These are phyloP conservation scores for Septoria petroselini DNA, from an alignment of 2,329 filamentous ascomycete species.

Conservation along the genomic window DNA sequence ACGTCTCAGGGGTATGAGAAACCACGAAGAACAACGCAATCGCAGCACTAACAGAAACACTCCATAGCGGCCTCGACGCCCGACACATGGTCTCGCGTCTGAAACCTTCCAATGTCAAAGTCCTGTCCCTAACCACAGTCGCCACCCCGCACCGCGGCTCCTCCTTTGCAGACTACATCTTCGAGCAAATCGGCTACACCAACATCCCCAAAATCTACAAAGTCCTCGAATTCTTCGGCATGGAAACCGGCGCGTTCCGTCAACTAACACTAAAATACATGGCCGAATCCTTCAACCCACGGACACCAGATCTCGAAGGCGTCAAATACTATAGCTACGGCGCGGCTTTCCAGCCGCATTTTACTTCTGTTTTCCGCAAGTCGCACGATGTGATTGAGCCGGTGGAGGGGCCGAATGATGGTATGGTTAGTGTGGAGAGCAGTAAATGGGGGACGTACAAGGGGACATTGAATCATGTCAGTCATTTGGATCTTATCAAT, in stretches of 20 bases:
- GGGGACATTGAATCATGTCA: constrained; percentile 61
- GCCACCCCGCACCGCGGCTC: constrained; percentile 61
- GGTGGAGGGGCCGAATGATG: constrained; percentile 60
- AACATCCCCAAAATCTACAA: constrained; percentile 56
- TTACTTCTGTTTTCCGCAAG: constrained; percentile 57
- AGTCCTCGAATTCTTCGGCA: constrained; percentile 52
- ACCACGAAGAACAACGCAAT: background rate
- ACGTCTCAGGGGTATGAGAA: constrained; percentile 23
- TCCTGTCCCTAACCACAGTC: constrained; percentile 65
- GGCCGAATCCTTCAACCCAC: constrained; percentile 57
- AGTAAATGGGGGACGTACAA: constrained; percentile 62
- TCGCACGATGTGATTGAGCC: constrained; percentile 55
- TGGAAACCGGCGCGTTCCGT: constrained; percentile 60
- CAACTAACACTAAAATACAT: constrained; percentile 61
- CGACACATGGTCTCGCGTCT: constrained; percentile 62
- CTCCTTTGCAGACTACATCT: constrained; percentile 60
- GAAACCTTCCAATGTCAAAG: constrained; percentile 65
- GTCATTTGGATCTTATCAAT: constrained; percentile 64
- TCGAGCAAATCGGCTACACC: constrained; percentile 54
- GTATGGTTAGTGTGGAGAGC: constrained; percentile 61
- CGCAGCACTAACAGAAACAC: constrained; percentile 1
- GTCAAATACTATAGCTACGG: constrained; percentile 64
- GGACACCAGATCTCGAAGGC: constrained; percentile 54
- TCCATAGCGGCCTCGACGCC: constrained; percentile 61
- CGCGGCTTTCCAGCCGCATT: constrained; percentile 54